Conservation (phyloP, 306 rosid genomes). For the Gillenia trifoliata region DNA sequence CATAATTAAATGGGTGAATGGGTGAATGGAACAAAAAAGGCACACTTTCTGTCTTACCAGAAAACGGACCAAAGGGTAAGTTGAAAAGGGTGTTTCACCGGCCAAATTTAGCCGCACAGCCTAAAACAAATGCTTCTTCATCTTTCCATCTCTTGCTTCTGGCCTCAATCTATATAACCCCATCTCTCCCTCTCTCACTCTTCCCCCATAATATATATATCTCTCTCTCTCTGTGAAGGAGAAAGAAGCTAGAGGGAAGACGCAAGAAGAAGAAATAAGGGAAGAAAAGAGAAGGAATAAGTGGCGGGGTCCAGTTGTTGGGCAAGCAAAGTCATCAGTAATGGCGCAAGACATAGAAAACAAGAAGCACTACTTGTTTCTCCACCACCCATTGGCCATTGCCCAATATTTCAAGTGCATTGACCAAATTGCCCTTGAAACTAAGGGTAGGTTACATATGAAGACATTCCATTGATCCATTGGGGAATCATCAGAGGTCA, state of each 20-base stretch:
- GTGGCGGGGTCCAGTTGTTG: slow-evolving; percentile 22
- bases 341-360: slow-evolving; percentile 22
- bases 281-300: neutral
- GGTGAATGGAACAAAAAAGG: slow-evolving; percentile 24
- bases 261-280: slow-evolving; percentile 6
- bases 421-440: slow-evolving; percentile 24
- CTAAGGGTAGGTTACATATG: slow-evolving; percentile 3
- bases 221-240: neutral
- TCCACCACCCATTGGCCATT: slow-evolving; percentile 20
- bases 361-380: slow-evolving; percentile 15
- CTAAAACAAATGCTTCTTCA: neutral
- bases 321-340: slow-evolving; percentile 13
- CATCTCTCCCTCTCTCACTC: neutral
- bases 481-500: slow-evolving; percentile 4
- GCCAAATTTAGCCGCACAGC: neutral
- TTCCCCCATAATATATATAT: neutral
- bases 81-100: slow-evolving; percentile 30
- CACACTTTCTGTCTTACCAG: slow-evolving; percentile 28
- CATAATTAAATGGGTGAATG: slow-evolving; percentile 9
- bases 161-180: neutral
- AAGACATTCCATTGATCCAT: slow-evolving; percentile 8
- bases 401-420: neutral
- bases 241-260: neutral
- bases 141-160: neutral
- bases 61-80: slow-evolving; percentile 45